phyloP scores from a whole-genome alignment of 2,329 filamentous ascomycete genomes.

The Davidsoniella australis region DNA sequence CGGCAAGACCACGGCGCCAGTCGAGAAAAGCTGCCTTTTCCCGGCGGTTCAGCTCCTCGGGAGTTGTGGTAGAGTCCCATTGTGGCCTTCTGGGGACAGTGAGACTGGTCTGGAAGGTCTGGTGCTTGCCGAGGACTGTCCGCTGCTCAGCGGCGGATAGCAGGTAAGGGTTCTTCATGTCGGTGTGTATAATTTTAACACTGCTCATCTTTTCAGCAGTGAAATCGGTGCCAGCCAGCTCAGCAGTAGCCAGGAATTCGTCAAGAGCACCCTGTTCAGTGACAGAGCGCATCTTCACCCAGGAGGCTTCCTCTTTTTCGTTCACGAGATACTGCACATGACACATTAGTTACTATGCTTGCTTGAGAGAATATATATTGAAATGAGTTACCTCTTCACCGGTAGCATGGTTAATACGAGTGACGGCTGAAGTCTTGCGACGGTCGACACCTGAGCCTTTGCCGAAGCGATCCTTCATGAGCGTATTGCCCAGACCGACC shows the following conservation, averaged over 20 bases:
- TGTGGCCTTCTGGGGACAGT: conserved; percentile 79
- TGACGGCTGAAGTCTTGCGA: conserved; percentile 45
- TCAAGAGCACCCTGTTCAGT: conserved; percentile 94
- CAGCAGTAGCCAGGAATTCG: conserved; percentile 88
- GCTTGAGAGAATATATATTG: neutral
- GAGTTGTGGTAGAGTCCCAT: conserved; percentile 77
- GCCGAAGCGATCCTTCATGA: conserved; percentile 98
- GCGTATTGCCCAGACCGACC: conserved; percentile 85
- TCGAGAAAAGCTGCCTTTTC: conserved; percentile 70
- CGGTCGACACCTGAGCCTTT: conserved; percentile 76
- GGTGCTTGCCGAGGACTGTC: conserved; percentile 62
- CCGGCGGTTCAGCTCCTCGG: conserved; percentile 57
- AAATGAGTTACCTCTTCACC: conserved; percentile 46
- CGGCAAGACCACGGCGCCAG: conserved; percentile 80
- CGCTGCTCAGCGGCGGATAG: conserved; percentile 73
- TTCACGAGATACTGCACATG: conserved; percentile 64
- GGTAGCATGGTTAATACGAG: conserved; percentile 58
- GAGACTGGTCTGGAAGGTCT: conserved; percentile 57
- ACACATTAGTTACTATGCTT: conserved; percentile 14
- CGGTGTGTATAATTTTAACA: conserved; percentile 93
- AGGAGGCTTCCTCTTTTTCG: conserved; percentile 74
- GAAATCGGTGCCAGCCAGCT: conserved; percentile 95
- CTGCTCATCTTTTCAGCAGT: conserved; percentile 98
- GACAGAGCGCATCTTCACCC: conserved; percentile 98
- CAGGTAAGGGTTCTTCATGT: conserved; percentile 90